Conservation (phyloP, 352 stramenopile species). For the Globisporangium apiculatum region DNA sequence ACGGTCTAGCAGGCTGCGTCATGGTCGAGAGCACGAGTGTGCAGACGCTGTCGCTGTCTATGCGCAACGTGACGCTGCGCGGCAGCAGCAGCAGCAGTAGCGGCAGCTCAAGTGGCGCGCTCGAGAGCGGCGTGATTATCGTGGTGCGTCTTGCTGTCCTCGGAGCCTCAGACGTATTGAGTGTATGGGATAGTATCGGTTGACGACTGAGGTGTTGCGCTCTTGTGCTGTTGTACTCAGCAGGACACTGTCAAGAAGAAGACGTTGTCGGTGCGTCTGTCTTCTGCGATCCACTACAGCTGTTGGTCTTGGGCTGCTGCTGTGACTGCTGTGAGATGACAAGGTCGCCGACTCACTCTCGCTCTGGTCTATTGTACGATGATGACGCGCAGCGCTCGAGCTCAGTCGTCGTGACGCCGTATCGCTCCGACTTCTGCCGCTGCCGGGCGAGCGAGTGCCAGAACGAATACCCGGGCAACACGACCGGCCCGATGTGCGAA, state of each 20-base stretch:
- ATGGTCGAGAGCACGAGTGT: conserved; percentile 9
- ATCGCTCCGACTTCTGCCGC: conserved; percentile 60
- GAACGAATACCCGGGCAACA: conserved; percentile 48
- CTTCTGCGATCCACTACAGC: neutral
- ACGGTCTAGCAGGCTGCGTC: conserved; percentile 2
- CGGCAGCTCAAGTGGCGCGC: conserved; percentile 6
- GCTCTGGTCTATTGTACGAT: too few relatives aligned
- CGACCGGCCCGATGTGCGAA: conserved; percentile 35
- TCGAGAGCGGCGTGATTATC: conserved; percentile 9
- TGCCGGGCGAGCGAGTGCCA: conserved; percentile 66
- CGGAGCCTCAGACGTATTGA: neutral
- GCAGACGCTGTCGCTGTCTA: conserved; percentile 4
- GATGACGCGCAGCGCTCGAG: too few relatives aligned
- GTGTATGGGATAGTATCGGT: neutral
- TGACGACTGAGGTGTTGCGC: neutral
- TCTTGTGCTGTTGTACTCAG: neutral
- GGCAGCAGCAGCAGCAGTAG: conserved; percentile 9
- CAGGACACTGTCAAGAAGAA: neutral
- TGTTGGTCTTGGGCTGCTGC: neutral
- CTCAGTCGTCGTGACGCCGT: conserved; percentile 18
- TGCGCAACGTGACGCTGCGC: neutral
- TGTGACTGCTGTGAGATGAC: too few relatives aligned
- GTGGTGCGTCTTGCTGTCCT: conserved; percentile 3
- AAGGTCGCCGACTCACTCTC: neutral
- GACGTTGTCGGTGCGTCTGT: neutral